Percentiles rank a stretch among this genome's conserved stretches.
These are phyloP conservation scores for Solanum boliviense DNA, from an alignment of 257 asterid genomes.

Conservation along the genomic window DNA sequence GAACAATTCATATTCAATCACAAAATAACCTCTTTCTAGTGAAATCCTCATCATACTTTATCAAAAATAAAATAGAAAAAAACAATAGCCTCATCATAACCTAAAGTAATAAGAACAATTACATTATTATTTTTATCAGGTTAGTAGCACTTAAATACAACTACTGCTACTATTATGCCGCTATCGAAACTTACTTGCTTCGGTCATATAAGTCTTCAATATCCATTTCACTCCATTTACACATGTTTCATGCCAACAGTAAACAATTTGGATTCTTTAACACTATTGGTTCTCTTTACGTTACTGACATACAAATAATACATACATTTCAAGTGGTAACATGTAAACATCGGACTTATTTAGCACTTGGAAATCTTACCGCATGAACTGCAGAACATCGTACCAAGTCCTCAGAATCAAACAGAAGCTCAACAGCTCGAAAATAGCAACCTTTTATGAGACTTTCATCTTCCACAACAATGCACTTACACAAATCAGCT, in stretches of 20 bases:
- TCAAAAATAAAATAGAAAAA: neutral
- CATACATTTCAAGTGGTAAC: neutral
- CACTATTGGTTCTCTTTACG: neutral
- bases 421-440: slow-evolving; percentile 69
- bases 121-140: neutral
- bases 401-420: slow-evolving; percentile 59
- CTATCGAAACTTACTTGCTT: neutral
- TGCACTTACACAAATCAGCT: slow-evolving; percentile 22
- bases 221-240: neutral
- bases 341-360: neutral
- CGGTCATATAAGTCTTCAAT: neutral
- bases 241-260: neutral
- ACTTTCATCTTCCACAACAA: slow-evolving; percentile 47
- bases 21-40: neutral
- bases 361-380: slow-evolving; percentile 29
- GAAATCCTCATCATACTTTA: neutral
- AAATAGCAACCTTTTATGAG: slow-evolving; percentile 55
- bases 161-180: neutral
- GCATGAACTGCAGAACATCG: slow-evolving; percentile 67
- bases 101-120: neutral
- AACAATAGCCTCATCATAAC: neutral
- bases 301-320: neutral
- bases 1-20: neutral
- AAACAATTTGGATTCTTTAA: neutral
- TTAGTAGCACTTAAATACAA: neutral